Evolutionary conservation across 345 rosid genomes (phyloP).

Genomic region (Cardamine resedifolia): DNA sequence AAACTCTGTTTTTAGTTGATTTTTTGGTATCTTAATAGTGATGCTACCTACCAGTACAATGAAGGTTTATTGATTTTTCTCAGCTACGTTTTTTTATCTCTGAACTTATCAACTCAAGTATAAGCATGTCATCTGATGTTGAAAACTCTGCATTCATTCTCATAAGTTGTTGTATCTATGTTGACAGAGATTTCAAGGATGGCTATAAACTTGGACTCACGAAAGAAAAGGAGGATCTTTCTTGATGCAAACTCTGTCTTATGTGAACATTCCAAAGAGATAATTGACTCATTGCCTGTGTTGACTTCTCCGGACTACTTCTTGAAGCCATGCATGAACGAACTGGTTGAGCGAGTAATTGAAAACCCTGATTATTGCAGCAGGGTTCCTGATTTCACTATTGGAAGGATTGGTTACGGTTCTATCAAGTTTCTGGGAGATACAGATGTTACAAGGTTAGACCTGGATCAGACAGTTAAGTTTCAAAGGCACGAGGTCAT

Average conservation of each 20-base stretch:
- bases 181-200: conserved; percentile 23
- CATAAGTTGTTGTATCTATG: not conserved
- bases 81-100: not conserved
- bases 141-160: not conserved
- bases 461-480: conserved; percentile 68
- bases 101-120: not conserved
- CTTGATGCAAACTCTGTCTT: conserved; percentile 9
- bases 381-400: conserved; percentile 62
- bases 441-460: conserved; percentile 76
- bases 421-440: conserved; percentile 64
- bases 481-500: conserved; percentile 63
- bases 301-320: conserved; percentile 59
- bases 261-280: conserved; percentile 31
- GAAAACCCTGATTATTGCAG: conserved; percentile 69
- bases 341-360: conserved; percentile 53
- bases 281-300: conserved; percentile 52
- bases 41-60: no score
- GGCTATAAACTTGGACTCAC: conserved; percentile 1
- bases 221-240: conserved; percentile 56
- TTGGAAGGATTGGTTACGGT: conserved; percentile 85
- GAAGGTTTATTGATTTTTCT: not conserved
- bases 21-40: no score
- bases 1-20: not conserved
- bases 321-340: conserved; percentile 59
- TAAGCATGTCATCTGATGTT: conserved; percentile 8